Evolutionary conservation across 495 filamentous ascomycete genomes (phyloP).

Genomic region (Penicillium salamii): DNA sequence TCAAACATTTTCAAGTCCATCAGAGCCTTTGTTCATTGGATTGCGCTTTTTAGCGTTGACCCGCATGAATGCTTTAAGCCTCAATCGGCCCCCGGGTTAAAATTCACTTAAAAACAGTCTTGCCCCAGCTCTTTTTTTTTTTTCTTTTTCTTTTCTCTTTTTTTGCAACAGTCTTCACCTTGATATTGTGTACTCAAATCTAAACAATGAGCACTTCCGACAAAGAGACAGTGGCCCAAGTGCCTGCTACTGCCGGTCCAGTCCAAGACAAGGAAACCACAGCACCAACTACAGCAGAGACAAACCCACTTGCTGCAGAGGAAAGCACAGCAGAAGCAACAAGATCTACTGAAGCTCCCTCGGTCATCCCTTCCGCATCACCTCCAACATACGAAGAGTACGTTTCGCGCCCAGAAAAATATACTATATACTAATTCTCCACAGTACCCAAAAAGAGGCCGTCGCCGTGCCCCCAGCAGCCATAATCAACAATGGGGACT

Average conservation of each 20-base stretch:
- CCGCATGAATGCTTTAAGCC: neutral
- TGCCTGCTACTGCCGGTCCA: neutral
- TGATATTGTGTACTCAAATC: too few species aligned
- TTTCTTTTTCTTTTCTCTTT: neutral
- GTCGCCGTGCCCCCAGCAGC: neutral
- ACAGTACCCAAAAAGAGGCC: neutral
- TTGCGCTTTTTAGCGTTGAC: neutral
- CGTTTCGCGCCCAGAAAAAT: neutral
- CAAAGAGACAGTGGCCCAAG: neutral
- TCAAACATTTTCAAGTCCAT: too few species aligned
- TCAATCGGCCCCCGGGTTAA: too few species aligned
- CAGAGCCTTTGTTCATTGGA: too few species aligned
- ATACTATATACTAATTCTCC: neutral
- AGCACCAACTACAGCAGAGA: neutral
- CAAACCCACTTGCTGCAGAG: neutral
- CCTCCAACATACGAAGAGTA: conserved; percentile 6
- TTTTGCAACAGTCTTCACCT: too few species aligned
- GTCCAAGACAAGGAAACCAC: neutral
- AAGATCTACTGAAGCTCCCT: neutral
- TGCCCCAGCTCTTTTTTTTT: neutral
- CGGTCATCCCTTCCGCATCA: neutral
- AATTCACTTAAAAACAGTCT: too few species aligned
- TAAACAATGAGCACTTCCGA: neutral
- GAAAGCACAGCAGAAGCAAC: neutral
- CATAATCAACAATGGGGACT: neutral